phyloP scores from a whole-genome alignment of 2,329 filamentous ascomycete genomes.

The Ambrosiella xylebori region DNA sequence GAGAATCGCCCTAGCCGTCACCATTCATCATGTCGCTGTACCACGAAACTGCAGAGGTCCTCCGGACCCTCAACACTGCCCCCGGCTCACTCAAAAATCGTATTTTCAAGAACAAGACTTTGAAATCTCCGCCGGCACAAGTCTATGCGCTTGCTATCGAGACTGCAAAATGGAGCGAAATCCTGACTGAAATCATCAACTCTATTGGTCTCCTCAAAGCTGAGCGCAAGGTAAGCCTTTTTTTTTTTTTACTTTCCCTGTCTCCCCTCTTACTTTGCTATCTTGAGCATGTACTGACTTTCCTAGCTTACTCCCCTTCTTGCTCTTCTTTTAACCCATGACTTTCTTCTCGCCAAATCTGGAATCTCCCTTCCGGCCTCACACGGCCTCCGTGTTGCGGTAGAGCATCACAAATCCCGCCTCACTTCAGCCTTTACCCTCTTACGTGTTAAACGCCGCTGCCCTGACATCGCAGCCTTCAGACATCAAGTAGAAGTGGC shows the following conservation, averaged over 20 bases:
- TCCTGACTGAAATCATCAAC: slow-evolving; percentile 83
- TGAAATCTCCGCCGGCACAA: slow-evolving; percentile 65
- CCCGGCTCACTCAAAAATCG: slow-evolving; percentile 78
- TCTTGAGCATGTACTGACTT: too few species aligned
- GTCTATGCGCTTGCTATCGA: slow-evolving; percentile 78
- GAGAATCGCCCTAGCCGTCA: neutral
- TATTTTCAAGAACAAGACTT: slow-evolving; percentile 55
- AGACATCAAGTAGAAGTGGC: slow-evolving; percentile 36
- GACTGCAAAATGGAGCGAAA: slow-evolving; percentile 73
- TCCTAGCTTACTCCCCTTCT: slow-evolving; percentile 60
- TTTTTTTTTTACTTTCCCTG: neutral
- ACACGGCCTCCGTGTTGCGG: slow-evolving; percentile 58
- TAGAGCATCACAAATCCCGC: slow-evolving; percentile 68
- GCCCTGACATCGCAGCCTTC: slow-evolving; percentile 50
- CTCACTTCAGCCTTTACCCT: slow-evolving; percentile 70
- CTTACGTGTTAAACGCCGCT: slow-evolving; percentile 53
- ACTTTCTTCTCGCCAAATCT: slow-evolving; percentile 62
- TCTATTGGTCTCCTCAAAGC: slow-evolving; percentile 54
- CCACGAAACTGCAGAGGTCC: slow-evolving; percentile 66
- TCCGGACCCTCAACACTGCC: slow-evolving; percentile 38
- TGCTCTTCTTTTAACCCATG: slow-evolving; percentile 68
- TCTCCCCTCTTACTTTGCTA: slow-evolving; percentile 16
- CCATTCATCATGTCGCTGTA: slow-evolving; percentile 65
- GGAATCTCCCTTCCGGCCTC: slow-evolving; percentile 66
- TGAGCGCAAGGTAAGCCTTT: slow-evolving; percentile 60